These are phyloP conservation scores for Mucor mucedo DNA, from an alignment of 371 early-diverging fungal species.

Conservation along the genomic window DNA sequence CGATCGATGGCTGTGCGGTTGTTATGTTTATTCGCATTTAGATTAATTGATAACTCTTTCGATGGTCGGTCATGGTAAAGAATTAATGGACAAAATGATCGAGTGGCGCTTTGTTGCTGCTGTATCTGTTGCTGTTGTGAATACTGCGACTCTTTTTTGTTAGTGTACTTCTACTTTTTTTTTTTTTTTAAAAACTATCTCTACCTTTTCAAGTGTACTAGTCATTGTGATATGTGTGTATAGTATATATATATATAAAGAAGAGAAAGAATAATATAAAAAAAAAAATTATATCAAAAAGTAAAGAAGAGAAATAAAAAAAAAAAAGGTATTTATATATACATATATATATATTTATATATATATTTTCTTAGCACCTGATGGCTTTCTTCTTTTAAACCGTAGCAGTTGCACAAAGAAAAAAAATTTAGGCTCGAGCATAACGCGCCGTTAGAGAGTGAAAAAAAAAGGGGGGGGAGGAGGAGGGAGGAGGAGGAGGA, in stretches of 20 bases:
- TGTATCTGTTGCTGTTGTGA: conserved; percentile 6
- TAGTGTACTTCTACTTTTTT: neutral
- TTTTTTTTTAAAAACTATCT: too few relatives aligned
- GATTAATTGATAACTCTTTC: conserved; percentile 13
- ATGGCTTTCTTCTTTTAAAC: conserved; percentile 5
- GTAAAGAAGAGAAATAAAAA: neutral
- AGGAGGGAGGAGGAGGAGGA: neutral
- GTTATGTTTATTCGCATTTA: conserved; percentile 22
- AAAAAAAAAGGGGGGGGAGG: neutral
- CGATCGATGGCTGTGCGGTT: conserved; percentile 40
- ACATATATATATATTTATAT: conserved; percentile 5
- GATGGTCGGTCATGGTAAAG: conserved; percentile 31
- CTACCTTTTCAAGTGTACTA: conserved; percentile 14
- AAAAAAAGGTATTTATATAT: conserved; percentile 3
- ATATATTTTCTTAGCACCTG: conserved; percentile 13
- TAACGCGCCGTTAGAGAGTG: neutral
- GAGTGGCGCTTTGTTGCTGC: conserved; percentile 5
- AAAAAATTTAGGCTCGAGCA: neutral
- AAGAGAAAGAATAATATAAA: neutral
- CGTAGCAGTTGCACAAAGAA: conserved; percentile 4
- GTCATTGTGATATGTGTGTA: conserved; percentile 9
- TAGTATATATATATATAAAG: neutral
- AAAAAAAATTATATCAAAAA: neutral
- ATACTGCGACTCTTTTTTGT: neutral
- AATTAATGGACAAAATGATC: conserved; percentile 31